Conservation (phyloP, 1,139 yeast genomes). For the Blastobotrys capitulatus region DNA sequence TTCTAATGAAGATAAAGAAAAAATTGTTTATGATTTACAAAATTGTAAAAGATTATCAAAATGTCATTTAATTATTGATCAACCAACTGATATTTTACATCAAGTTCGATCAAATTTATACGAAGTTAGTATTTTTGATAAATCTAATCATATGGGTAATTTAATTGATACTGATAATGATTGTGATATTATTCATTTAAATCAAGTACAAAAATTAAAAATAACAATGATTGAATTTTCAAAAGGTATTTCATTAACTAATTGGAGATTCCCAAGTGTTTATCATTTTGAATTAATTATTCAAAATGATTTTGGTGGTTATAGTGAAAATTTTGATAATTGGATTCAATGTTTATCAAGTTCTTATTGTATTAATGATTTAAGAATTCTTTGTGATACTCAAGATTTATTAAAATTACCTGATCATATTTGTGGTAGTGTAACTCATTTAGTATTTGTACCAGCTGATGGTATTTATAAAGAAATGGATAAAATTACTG, state of each 20-base stretch:
- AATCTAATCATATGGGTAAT: background rate
- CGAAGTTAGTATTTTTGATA: background rate
- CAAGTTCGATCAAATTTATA: background rate
- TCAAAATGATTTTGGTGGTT: background rate
- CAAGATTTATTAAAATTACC: background rate
- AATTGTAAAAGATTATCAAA: background rate
- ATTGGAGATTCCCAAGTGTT: constrained; percentile 4
- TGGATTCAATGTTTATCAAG: constrained; percentile 2
- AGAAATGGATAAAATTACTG: background rate
- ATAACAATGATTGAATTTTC: background rate
- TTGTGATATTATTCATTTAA: background rate
- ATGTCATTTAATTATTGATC: background rate
- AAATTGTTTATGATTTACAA: background rate
- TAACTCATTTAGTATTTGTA: background rate
- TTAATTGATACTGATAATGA: background rate
- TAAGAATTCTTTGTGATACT: background rate
- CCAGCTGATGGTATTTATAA: background rate
- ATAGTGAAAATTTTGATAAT: background rate
- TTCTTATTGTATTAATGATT: constrained; percentile 8
- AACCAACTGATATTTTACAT: background rate
- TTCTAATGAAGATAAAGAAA: background rate
- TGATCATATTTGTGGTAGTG: constrained; percentile 3
- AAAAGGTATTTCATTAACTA: background rate
- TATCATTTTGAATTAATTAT: background rate
- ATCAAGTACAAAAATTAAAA: constrained; percentile 2